These are phyloP conservation scores for Microdochium trichocladiopsis DNA, from an alignment of 2,329 filamentous ascomycete genomes.

Conservation along the genomic window DNA sequence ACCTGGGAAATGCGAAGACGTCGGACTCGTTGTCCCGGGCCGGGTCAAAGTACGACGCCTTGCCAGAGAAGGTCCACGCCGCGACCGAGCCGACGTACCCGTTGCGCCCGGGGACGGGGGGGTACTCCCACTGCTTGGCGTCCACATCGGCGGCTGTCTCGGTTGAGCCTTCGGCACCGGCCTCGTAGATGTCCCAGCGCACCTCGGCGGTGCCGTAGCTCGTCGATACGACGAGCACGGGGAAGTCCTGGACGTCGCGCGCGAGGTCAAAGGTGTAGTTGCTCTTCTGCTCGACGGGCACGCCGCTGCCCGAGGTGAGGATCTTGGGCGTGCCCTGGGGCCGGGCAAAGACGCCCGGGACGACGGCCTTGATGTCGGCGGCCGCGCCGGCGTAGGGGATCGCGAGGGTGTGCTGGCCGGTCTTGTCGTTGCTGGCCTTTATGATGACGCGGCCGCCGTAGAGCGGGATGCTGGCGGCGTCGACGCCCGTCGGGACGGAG, in stretches of 20 bases:
- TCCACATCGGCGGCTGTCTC: conserved; percentile 14
- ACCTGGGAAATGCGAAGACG: conserved; percentile 28
- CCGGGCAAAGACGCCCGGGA: neutral
- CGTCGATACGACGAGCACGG: conserved; percentile 10
- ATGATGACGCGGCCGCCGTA: conserved; percentile 26
- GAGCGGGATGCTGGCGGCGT: conserved; percentile 19
- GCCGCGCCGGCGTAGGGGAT: conserved; percentile 13
- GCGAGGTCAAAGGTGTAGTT: conserved; percentile 19
- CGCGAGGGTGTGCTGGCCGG: conserved; percentile 11
- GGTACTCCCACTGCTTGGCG: conserved; percentile 28
- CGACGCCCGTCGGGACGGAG: conserved; percentile 14
- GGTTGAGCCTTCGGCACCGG: conserved; percentile 29
- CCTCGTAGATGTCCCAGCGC: conserved; percentile 20
- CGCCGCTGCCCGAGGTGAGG: neutral
- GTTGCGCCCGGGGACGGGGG: conserved; percentile 25
- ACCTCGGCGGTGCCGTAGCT: conserved; percentile 17
- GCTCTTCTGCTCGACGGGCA: neutral
- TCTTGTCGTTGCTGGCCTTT: conserved; percentile 20
- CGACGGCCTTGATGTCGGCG: conserved; percentile 7
- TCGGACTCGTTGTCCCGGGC: conserved; percentile 26
- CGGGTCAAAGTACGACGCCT: conserved; percentile 26
- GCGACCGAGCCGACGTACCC: conserved; percentile 36
- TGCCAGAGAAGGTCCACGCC: conserved; percentile 25
- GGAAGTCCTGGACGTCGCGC: conserved; percentile 14
- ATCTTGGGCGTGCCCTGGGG: conserved; percentile 11